Evolutionary conservation across 441 rosid genomes (phyloP).

Genomic region (Capsella rubella): DNA sequence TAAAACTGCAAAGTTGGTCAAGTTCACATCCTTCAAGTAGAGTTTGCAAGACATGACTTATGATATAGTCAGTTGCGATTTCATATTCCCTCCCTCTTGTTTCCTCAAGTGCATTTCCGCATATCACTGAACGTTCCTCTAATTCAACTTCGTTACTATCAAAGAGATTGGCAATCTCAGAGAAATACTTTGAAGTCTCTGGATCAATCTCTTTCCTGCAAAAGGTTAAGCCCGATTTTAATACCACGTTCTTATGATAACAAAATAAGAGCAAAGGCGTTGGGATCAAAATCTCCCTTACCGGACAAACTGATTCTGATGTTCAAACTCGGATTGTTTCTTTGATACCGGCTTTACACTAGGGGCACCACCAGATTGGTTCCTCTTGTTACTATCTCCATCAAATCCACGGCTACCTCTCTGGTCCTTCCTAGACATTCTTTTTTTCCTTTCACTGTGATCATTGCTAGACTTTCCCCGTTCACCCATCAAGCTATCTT

Average conservation of each 20-base stretch:
- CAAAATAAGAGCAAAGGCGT: not conserved
- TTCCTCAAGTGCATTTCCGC: conserved; percentile 93
- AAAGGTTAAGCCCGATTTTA: conserved; percentile 23
- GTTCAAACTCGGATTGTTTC: conserved; percentile 50
- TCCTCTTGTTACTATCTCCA: conserved; percentile 51
- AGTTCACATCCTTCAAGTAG: conserved; percentile 86
- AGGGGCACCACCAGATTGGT: conserved; percentile 40
- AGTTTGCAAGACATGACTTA: conserved; percentile 84
- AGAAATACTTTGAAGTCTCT: conserved; percentile 75
- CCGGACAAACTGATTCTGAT: conserved; percentile 63
- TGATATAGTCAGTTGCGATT: conserved; percentile 87
- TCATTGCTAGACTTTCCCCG: conserved; percentile 53
- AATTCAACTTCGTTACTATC: conserved; percentile 79
- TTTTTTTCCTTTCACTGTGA: conserved; percentile 50
- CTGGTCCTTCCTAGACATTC: conserved; percentile 57
- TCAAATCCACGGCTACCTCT: conserved; percentile 54
- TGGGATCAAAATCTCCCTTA: conserved; percentile 31
- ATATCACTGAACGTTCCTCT: conserved; percentile 75
- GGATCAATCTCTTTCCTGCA: conserved; percentile 92
- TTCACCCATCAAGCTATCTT: conserved; percentile 58
- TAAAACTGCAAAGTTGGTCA: conserved; percentile 83
- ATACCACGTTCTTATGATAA: not conserved
- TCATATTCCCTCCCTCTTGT: conserved; percentile 87
- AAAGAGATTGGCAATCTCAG: conserved; percentile 83
- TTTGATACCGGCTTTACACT: conserved; percentile 43